Conservation (phyloP, 2,329 filamentous ascomycete species). For the Trichoderma koningiopsis region DNA sequence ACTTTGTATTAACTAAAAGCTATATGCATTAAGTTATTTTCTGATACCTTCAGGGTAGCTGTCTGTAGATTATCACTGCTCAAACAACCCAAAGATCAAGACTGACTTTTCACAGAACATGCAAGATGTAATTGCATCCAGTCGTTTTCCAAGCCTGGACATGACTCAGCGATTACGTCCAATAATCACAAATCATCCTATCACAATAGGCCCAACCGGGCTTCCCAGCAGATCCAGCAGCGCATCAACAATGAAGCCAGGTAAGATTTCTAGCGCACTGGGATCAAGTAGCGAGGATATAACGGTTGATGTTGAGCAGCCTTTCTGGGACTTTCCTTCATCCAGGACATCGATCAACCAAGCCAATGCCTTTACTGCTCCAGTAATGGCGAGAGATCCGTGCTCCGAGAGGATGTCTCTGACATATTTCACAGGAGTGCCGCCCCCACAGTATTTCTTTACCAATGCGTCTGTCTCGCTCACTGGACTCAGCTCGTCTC, state of each 20-base stretch:
- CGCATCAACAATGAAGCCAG: constrained; percentile 26
- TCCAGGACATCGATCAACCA: constrained; percentile 29
- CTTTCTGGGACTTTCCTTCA: background rate
- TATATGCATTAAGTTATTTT: background rate
- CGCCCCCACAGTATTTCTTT: constrained; percentile 34
- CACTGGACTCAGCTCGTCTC: constrained; percentile 50
- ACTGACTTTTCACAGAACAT: background rate
- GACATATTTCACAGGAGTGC: constrained; percentile 37
- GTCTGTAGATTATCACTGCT: background rate
- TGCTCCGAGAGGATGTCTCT: constrained; percentile 48
- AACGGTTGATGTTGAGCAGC: constrained; percentile 22
- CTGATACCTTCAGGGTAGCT: background rate
- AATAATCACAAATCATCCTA: background rate
- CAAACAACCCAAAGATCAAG: background rate
- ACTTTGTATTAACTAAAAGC: background rate
- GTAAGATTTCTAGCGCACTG: constrained; percentile 23
- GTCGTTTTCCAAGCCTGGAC: background rate
- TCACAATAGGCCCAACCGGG: constrained; percentile 20
- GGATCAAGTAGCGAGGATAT: constrained; percentile 28
- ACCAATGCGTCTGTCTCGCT: constrained; percentile 48
- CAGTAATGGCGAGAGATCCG: constrained; percentile 27
- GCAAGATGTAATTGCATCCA: background rate
- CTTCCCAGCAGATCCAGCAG: constrained; percentile 15
- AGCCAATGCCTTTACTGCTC: constrained; percentile 26
- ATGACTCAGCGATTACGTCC: background rate